These are phyloP conservation scores for Vaccinium macrocarpon DNA, from an alignment of 148 eudicot species.

Conservation along the genomic window DNA sequence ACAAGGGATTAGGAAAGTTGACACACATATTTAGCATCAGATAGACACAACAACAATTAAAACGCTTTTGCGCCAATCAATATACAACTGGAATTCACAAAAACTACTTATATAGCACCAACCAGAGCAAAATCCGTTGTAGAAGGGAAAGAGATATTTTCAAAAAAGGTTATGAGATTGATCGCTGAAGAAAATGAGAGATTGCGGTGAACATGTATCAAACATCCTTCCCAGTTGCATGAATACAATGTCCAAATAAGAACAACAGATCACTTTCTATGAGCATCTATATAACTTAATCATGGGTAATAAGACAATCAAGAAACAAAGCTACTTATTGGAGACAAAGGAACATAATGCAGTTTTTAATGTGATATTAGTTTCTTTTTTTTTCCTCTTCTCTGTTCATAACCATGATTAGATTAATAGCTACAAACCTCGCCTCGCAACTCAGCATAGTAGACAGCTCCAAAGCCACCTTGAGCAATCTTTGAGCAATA, in stretches of 20 bases:
- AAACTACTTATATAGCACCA: not conserved
- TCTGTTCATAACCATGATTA: not conserved
- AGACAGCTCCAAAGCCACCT: constrained; percentile 69
- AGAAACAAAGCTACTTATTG: not conserved
- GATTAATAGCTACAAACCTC: constrained; percentile 35
- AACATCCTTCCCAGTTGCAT: not conserved
- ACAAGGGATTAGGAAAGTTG: not conserved
- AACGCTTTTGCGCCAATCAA: not conserved
- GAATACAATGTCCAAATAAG: not conserved
- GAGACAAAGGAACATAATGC: not conserved
- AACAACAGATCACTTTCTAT: not conserved
- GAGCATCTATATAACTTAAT: not conserved
- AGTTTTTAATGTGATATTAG: not conserved
- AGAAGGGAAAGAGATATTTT: not conserved
- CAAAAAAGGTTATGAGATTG: not conserved
- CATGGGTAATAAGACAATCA: not conserved
- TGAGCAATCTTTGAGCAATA: constrained; percentile 52
- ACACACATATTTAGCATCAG: not conserved
- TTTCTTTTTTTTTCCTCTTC: not conserved
- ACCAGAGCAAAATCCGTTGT: not conserved
- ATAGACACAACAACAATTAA: not conserved
- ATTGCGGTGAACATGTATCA: not conserved
- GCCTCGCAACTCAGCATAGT: constrained; percentile 57
- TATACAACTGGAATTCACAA: not conserved
- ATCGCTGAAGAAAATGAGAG: not conserved